phyloP scores from a whole-genome alignment of 1,284 basidiomycete species.

The Ganoderma sp. region DNA sequence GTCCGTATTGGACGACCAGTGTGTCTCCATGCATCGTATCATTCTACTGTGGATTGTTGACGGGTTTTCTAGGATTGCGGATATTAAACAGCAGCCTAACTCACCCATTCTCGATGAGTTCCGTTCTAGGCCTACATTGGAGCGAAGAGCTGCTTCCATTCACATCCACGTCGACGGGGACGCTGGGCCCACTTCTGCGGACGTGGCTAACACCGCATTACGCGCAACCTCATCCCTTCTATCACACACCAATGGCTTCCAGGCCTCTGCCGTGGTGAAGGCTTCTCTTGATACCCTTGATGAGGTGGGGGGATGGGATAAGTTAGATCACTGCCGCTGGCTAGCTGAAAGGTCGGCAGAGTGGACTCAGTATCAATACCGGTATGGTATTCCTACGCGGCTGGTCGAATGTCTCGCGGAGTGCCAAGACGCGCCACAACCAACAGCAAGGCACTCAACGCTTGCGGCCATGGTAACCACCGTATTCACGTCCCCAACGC shows the following conservation, averaged over 20 bases:
- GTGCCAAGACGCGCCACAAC: constrained; percentile 62
- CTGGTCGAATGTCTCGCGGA: constrained; percentile 84
- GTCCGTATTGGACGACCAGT: constrained; percentile 72
- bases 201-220: constrained; percentile 79
- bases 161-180: constrained; percentile 89
- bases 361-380: constrained; percentile 92
- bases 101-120: constrained; percentile 85
- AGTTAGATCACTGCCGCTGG: constrained; percentile 82
- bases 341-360: constrained; percentile 76
- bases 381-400: constrained; percentile 86
- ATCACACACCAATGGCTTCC: constrained; percentile 77
- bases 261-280: constrained; percentile 77
- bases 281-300: constrained; percentile 72
- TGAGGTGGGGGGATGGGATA: constrained; percentile 72
- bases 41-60: constrained; percentile 16
- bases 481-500: constrained; percentile 82
- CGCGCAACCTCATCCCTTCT: constrained; percentile 77
- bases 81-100: constrained; percentile 69
- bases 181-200: constrained; percentile 76
- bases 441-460: constrained; percentile 66
- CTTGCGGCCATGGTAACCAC: constrained; percentile 86
- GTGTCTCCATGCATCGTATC: constrained; percentile 39
- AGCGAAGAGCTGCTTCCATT: constrained; percentile 86
- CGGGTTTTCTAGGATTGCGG: constrained; percentile 51
- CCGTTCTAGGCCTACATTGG: constrained; percentile 72